Evolutionary conservation across 306 rosid species (phyloP), one percentile per base, ranked within the genome.

Genomic region (Quercus parvula): DNA sequence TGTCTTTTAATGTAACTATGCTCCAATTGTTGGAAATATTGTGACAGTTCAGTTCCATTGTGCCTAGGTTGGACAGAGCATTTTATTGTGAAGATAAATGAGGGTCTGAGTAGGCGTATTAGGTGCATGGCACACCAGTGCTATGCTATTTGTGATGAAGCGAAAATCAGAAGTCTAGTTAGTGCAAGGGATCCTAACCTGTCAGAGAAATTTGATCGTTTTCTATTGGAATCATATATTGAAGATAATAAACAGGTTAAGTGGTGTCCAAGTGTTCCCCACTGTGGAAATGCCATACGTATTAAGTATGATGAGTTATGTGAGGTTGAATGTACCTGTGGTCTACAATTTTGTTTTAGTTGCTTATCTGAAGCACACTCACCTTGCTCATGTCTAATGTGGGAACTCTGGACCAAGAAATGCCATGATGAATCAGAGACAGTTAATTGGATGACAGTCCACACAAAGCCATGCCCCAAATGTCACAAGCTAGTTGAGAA

Each of bases 231-330:
- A 55, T 86, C 89, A 28, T 86, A 79, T 73, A 86, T 86, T 73
- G 89, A 86, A 59, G 89, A 86, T 61, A 86, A 86, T 62, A 76
- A 72, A 69, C 76, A 56, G 78, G 86, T 86, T 51, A 82, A 82
- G 56, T 82, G 86, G 89, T 86, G 89, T 56, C 89, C 86, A 2
- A 86, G 86, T 62, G 74, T 73, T 76, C 89, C 89, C 54, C 86
- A 86, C 61, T 86, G 89, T 25, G 86, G 89, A 19, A 79, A 86
- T 31, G 89, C 89, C 18, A 58, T 82, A 67, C 82, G 82, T 6
- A 22, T 76, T 33, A 79, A 79, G 62, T 84, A 82, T 12, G 73
- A 54, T 41, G 82, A 79, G 22, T 41, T 82, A 8, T 66, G 68
- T 33, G 89, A 86, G 86, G 84, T 86, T 58, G 84, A 86, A 69